Conservation (phyloP, 2,329 filamentous ascomycete species). For the Elsinoe perseae region DNA sequence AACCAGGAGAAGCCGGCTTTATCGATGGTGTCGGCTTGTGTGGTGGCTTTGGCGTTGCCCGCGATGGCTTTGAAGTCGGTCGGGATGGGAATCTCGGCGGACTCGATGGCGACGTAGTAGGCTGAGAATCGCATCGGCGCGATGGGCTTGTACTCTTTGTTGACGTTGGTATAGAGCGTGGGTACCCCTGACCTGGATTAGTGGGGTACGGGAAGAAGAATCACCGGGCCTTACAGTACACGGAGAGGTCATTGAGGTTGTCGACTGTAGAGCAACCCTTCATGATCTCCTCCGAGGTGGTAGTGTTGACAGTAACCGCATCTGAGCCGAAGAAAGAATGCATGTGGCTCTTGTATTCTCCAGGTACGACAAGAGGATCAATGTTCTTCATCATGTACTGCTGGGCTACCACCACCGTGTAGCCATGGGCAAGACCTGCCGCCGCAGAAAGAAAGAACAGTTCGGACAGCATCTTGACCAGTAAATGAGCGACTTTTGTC, state of each 20-base stretch:
- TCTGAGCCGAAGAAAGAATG: conserved; percentile 42
- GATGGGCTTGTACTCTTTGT: conserved; percentile 41
- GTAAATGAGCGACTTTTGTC: conserved; percentile 5
- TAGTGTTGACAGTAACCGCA: conserved; percentile 34
- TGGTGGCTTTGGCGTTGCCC: conserved; percentile 34
- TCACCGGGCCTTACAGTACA: conserved; percentile 31
- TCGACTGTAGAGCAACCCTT: conserved; percentile 39
- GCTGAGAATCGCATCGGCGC: conserved; percentile 42
- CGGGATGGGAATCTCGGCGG: conserved; percentile 39
- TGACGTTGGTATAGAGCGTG: conserved; percentile 38
- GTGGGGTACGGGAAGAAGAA: neutral
- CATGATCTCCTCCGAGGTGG: conserved; percentile 34
- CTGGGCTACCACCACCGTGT: conserved; percentile 29
- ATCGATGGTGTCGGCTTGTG: conserved; percentile 22
- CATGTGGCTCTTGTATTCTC: conserved; percentile 36
- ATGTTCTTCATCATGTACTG: conserved; percentile 41
- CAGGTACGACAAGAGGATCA: conserved; percentile 39
- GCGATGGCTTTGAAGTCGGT: conserved; percentile 39
- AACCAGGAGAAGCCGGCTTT: conserved; percentile 30
- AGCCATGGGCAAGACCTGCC: conserved; percentile 26
- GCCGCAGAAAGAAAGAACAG: conserved; percentile 17
- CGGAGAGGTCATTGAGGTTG: conserved; percentile 42
- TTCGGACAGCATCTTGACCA: conserved; percentile 4
- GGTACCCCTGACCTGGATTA: conserved; percentile 31
- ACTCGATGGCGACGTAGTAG: conserved; percentile 39